Conservation (phyloP, 768 basidiomycete genomes). For the Phanerodontia chrysosporium region DNA sequence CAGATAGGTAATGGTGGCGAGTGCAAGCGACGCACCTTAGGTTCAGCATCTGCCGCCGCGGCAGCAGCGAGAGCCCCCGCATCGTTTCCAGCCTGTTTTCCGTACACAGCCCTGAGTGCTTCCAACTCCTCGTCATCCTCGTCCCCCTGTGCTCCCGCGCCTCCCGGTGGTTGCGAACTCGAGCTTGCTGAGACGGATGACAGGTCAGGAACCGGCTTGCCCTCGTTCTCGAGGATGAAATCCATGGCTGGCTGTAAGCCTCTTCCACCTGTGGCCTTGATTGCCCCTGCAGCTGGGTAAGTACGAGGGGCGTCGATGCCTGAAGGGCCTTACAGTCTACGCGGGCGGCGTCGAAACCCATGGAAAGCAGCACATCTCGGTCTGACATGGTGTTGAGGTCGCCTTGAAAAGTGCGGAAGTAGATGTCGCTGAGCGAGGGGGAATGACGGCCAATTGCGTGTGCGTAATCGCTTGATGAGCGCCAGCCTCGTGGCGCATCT, state of each 20-base stretch:
- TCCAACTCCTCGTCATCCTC: slow-evolving; percentile 73
- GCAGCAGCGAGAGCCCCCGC: slow-evolving; percentile 24
- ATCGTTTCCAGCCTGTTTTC: slow-evolving; percentile 30
- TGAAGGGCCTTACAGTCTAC: slow-evolving; percentile 68
- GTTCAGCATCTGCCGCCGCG: slow-evolving; percentile 45
- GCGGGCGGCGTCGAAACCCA: slow-evolving; percentile 84
- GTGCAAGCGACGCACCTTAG: slow-evolving; percentile 56
- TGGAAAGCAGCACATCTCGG: slow-evolving; percentile 69
- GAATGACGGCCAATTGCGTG: background rate
- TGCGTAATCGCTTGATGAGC: background rate
- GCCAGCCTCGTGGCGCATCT: slow-evolving; percentile 2
- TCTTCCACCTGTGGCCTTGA: slow-evolving; percentile 76
- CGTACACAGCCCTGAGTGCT: slow-evolving; percentile 48
- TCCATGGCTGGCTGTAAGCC: slow-evolving; percentile 93
- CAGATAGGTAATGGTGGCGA: background rate
- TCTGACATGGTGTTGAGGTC: slow-evolving; percentile 44
- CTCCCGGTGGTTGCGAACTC: slow-evolving; percentile 16
- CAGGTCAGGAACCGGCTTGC: slow-evolving; percentile 68
- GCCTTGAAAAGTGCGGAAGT: too few species aligned
- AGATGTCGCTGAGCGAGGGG: background rate
- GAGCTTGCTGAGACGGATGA: slow-evolving; percentile 31
- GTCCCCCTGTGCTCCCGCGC: slow-evolving; percentile 33
- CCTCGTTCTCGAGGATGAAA: slow-evolving; percentile 77
- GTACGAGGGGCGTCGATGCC: slow-evolving; percentile 1
- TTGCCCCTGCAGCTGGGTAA: slow-evolving; percentile 58